These are phyloP conservation scores for Cytospora paraplurivora DNA, from an alignment of 2,329 filamentous ascomycete genomes.

Conservation along the genomic window DNA sequence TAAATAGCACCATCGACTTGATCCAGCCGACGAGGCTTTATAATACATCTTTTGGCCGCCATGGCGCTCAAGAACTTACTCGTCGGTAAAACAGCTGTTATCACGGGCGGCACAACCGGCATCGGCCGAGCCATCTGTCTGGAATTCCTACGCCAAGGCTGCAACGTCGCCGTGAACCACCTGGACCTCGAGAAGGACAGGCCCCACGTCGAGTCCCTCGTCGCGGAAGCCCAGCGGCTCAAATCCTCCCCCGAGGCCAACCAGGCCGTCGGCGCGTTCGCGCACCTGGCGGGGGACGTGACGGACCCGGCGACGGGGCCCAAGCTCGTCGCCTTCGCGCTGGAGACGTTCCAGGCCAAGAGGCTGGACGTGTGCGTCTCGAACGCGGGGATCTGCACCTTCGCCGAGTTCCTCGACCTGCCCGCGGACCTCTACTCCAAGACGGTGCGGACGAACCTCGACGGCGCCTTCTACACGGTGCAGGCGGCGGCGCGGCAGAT, in stretches of 20 bases:
- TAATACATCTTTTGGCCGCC: background rate
- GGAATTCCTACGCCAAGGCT: conserved; percentile 76
- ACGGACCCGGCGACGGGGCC: conserved; percentile 71
- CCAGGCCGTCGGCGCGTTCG: conserved; percentile 56
- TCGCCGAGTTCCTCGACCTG: conserved; percentile 81
- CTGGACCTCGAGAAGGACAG: conserved; percentile 60
- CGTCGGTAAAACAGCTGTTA: conserved; percentile 75
- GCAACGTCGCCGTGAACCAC: conserved; percentile 79
- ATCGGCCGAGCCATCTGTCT: conserved; percentile 86
- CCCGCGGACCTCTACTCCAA: conserved; percentile 68
- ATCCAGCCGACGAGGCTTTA: background rate
- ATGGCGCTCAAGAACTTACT: conserved; percentile 61
- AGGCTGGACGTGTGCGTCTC: conserved; percentile 78
- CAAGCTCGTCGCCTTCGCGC: conserved; percentile 66
- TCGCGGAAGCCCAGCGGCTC: conserved; percentile 54
- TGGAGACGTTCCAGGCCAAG: conserved; percentile 57
- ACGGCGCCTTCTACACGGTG: conserved; percentile 84
- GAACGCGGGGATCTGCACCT: conserved; percentile 87
- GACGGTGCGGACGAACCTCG: conserved; percentile 79
- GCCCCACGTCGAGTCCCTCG: conserved; percentile 54
- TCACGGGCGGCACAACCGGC: conserved; percentile 84
- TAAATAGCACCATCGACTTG: background rate
- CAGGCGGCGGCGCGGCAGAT: conserved; percentile 86
- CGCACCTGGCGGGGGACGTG: conserved; percentile 76
- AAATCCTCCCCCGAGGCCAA: conserved; percentile 37